A percentile compares a stretch with the other conserved stretches of the same genome.
These are phyloP conservation scores for Sclerotinia trifoliorum DNA, from an alignment of 2,329 filamentous ascomycete genomes.

Conservation along the genomic window DNA sequence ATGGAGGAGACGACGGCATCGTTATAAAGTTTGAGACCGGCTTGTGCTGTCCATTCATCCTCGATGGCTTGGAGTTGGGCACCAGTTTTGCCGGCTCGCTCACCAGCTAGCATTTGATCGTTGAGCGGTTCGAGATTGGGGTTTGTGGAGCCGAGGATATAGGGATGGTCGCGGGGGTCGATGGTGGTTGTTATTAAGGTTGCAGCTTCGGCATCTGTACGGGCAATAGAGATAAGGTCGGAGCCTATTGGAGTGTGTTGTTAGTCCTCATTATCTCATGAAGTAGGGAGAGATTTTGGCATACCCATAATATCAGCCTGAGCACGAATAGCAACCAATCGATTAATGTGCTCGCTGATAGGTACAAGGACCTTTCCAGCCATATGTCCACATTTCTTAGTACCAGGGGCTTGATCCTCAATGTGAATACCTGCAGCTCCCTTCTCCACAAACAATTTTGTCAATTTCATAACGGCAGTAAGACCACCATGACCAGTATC, in stretches of 20 bases:
- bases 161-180: constrained; percentile 90
- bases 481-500: constrained; percentile 96
- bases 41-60: constrained; percentile 79
- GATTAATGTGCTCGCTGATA: constrained; percentile 97
- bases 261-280: neutral
- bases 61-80: constrained; percentile 84
- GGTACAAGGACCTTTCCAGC: constrained; percentile 97
- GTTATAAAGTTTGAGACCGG: constrained; percentile 82
- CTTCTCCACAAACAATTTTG: constrained; percentile 95
- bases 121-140: constrained; percentile 77
- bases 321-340: constrained; percentile 90
- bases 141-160: constrained; percentile 90
- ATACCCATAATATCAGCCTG: constrained; percentile 97
- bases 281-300: neutral
- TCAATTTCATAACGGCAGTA: constrained; percentile 99
- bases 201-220: constrained; percentile 95
- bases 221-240: constrained; percentile 86
- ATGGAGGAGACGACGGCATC: constrained; percentile 85
- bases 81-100: constrained; percentile 77
- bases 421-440: constrained; percentile 98
- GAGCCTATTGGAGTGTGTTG: constrained; percentile 50
- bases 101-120: constrained; percentile 87
- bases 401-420: constrained; percentile 95
- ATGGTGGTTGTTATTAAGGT: constrained; percentile 97
- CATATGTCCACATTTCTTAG: constrained; percentile 99